Evolutionary conservation across 1,284 basidiomycete genomes (phyloP).

Genomic region (Meripilus lineatus): DNA sequence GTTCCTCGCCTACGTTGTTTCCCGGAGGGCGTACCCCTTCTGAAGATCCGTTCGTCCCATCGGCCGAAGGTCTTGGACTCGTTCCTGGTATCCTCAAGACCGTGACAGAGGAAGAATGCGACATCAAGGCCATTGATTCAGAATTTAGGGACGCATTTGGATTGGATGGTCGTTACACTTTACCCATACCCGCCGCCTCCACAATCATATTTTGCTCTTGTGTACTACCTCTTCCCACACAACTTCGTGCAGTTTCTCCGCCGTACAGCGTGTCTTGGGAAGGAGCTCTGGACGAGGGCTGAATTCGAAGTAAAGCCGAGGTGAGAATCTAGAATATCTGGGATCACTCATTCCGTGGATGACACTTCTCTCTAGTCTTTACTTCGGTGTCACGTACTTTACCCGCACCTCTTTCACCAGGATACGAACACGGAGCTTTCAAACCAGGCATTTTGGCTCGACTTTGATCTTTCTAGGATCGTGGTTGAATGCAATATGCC

Average conservation of each 20-base stretch:
- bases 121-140: too few species aligned
- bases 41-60: conserved; percentile 17
- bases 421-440: conserved; percentile 61
- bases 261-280: conserved; percentile 61
- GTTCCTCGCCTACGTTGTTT: conserved; percentile 62
- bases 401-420: conserved; percentile 67
- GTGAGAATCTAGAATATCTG: conserved; percentile 28
- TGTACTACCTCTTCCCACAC: conserved; percentile 88
- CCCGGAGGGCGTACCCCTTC: conserved; percentile 54
- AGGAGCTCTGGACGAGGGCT: conserved; percentile 61
- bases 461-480: conserved; percentile 63
- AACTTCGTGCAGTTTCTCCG: conserved; percentile 76
- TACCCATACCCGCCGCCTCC: conserved; percentile 49
- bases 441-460: conserved; percentile 54
- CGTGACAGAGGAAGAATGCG: conserved; percentile 32
- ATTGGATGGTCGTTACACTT: conserved; percentile 49
- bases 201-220: conserved; percentile 64
- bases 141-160: too few species aligned
- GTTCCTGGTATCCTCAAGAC: conserved; percentile 18
- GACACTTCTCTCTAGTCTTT: conserved; percentile 43
- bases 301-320: conserved; percentile 66
- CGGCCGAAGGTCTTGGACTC: conserved; percentile 16
- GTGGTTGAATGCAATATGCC: conserved; percentile 70
- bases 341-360: conserved; percentile 10
- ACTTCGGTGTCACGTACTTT: conserved; percentile 68